Percentiles rank a stretch among this genome's conserved stretches.
phyloP scores from a whole-genome alignment of 306 rosid species.

The Fragaria nilgerrensis region DNA sequence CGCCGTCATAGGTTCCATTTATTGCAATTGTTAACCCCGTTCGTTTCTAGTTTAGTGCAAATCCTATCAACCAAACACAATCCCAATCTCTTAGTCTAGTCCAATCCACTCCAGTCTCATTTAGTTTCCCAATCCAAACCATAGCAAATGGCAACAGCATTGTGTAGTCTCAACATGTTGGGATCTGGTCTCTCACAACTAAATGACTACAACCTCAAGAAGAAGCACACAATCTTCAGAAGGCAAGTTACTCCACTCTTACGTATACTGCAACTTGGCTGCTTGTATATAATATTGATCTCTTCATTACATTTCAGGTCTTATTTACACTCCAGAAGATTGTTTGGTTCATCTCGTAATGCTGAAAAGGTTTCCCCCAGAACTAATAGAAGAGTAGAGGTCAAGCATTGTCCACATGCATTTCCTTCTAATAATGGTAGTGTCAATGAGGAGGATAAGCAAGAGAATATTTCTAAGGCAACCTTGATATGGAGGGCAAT shows the following conservation, averaged over 20 bases:
- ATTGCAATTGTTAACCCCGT: not conserved
- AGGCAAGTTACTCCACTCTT: slow-evolving; percentile 34
- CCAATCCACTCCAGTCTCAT: not conserved
- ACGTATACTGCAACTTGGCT: not conserved
- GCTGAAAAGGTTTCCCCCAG: slow-evolving; percentile 15
- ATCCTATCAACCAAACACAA: no score
- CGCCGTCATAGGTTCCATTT: not conserved
- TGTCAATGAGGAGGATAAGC: slow-evolving; percentile 28
- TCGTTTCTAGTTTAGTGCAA: not conserved
- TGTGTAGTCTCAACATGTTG: slow-evolving; percentile 33
- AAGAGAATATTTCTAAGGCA: slow-evolving; percentile 41
- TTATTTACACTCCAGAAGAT: slow-evolving; percentile 11
- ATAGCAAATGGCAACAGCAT: slow-evolving; percentile 40
- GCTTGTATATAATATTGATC: not conserved
- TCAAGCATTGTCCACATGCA: slow-evolving; percentile 18
- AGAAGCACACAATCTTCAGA: slow-evolving; percentile 15
- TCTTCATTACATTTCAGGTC: slow-evolving; percentile 7
- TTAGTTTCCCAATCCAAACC: not conserved
- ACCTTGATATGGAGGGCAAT: slow-evolving; percentile 81
- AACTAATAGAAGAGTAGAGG: slow-evolving; percentile 23
- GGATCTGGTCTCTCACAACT: slow-evolving; percentile 30
- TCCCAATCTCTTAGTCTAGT: not conserved
- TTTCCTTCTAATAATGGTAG: slow-evolving; percentile 8
- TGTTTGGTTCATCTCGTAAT: slow-evolving; percentile 10
- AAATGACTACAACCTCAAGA: slow-evolving; percentile 14